Evolutionary conservation across 2,329 filamentous ascomycete genomes (phyloP).

Genomic region (Metarhizium rileyi): DNA sequence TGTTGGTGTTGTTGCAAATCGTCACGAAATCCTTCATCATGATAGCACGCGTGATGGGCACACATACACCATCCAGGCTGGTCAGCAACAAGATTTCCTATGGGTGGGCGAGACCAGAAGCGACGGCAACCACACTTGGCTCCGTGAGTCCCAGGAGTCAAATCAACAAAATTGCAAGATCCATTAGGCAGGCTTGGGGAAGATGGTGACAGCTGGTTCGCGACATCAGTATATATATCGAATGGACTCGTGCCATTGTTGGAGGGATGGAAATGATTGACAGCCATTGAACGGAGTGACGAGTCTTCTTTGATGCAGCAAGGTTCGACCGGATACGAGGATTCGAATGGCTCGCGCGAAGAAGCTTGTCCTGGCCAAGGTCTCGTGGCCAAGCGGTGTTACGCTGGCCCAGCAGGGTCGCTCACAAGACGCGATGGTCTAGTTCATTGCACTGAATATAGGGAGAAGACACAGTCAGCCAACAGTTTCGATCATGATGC

Average conservation of each 20-base stretch:
- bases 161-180: conserved; percentile 48
- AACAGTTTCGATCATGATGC: too few relatives aligned
- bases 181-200: conserved; percentile 36
- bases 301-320: background rate
- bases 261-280: conserved; percentile 36
- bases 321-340: background rate
- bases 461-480: background rate
- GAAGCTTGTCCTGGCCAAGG: background rate
- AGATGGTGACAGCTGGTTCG: conserved; percentile 15
- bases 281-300: conserved; percentile 36
- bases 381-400: background rate
- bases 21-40: conserved; percentile 34
- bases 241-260: conserved; percentile 37
- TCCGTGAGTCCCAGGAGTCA: conserved; percentile 40
- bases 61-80: conserved; percentile 51
- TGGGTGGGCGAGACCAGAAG: conserved; percentile 42
- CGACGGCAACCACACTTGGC: conserved; percentile 50
- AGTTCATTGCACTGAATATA: background rate
- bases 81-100: conserved; percentile 25
- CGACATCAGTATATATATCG: conserved; percentile 44
- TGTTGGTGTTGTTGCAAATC: conserved; percentile 8
- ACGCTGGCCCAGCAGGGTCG: background rate
- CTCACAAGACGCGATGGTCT: background rate
- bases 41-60: conserved; percentile 52
- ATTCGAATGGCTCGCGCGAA: background rate